Base-by-base conservation (phyloP, 805 yeast genomes). In the Komagataella ulmi region DNA sequence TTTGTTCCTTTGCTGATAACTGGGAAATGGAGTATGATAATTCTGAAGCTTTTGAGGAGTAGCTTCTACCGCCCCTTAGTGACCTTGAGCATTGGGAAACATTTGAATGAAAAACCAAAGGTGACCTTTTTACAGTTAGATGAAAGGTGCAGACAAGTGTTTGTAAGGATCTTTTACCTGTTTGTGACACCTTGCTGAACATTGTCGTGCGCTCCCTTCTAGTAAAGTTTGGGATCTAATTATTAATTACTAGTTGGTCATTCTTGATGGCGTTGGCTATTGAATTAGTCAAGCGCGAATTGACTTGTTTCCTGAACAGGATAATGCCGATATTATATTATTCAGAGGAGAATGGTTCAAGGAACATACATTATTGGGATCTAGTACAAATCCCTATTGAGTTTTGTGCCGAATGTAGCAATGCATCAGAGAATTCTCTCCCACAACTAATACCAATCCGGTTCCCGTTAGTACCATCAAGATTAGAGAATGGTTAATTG, bases 1-100 rank as follows among this genome's bases (percentile, higher is more conserved):
- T 72, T 63, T 85, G 88, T 66, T 93, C 99, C 62, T 81, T 76
- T 4, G 71, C 65, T 4, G 87, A 85, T 21, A 84, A 67, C 40
- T 30, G 40, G 14, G 40, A 3, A 30, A 30, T 8, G 40, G 40
- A 30, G 40, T 30, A 30, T 8, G 40, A n/a, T 30, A 30, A 10
- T 14, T 30, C 40, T 10, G 40, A 30, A 4, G 40, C 40, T 30
- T 30, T 3, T 10, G 40, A 30, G 14, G 40, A 30, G 40, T 30
- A 30, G 10, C 12, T 14, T 30, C 14, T 30, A 14, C 12, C 5
- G 12, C 40, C 40, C 14, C 40, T 30, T 30, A 30, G 40, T 30
- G 40, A 8, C 40, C 14, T 30, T 30, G 14, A 30, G 14, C 40
- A 30, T 8, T 30, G 40, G 5, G 40, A 30, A 30, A 30, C 12